These are phyloP conservation scores for Beauveria rudraprayagi DNA, from an alignment of 2,329 filamentous ascomycete species.

Conservation along the genomic window DNA sequence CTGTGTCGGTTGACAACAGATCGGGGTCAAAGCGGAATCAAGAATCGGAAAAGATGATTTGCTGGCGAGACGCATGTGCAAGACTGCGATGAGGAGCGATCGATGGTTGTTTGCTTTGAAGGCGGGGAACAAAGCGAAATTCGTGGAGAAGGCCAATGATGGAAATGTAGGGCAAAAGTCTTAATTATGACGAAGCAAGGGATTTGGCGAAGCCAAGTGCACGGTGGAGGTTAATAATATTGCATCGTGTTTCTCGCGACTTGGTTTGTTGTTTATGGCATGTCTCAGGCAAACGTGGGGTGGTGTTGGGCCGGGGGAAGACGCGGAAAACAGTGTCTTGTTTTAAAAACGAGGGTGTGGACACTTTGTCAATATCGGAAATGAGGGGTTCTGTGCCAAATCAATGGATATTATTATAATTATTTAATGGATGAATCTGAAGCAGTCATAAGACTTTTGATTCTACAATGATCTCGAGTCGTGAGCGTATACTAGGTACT, in stretches of 20 bases:
- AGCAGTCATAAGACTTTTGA: neutral
- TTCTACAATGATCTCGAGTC: neutral
- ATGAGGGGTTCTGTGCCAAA: neutral
- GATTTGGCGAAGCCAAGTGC: neutral
- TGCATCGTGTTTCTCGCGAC: neutral
- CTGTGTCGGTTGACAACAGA: neutral
- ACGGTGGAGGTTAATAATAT: neutral
- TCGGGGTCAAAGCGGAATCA: neutral
- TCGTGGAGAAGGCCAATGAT: neutral
- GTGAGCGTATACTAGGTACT: neutral
- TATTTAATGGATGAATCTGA: neutral
- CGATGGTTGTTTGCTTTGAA: neutral
- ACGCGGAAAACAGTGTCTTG: neutral
- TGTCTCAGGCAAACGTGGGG: conserved; percentile 7
- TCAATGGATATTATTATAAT: too few species aligned
- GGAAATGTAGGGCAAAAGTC: neutral
- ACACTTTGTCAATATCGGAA: neutral
- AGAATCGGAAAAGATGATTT: neutral
- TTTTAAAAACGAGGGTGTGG: neutral
- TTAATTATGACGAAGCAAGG: neutral
- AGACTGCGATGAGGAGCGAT: neutral
- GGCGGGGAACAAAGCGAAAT: neutral
- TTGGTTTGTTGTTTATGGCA: conserved; percentile 8
- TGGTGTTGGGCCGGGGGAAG: neutral
- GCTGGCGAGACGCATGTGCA: neutral